These are phyloP conservation scores for Skeletonema marinoi DNA, from an alignment of 108 stramenopile genomes.

Conservation along the genomic window DNA sequence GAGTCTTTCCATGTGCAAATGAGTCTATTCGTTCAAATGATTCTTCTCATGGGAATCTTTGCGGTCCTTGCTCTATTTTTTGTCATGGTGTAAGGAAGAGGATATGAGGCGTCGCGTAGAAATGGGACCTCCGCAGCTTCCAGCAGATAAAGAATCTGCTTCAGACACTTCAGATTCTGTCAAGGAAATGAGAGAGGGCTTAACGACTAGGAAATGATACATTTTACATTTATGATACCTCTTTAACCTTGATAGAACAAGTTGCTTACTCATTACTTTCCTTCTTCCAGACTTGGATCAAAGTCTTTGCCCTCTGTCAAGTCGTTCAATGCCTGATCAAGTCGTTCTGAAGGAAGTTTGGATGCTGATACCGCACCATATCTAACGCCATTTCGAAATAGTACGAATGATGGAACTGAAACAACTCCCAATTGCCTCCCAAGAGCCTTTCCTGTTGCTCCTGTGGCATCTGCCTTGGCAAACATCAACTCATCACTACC, in stretches of 20 bases:
- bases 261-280: not conserved
- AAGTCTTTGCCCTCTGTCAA: conserved; percentile 46
- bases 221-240: no score
- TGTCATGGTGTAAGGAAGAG: not conserved
- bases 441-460: conserved; percentile 64
- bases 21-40: not conserved
- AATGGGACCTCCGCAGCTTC: not conserved
- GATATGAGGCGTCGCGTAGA: not conserved
- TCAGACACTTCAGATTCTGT: not conserved
- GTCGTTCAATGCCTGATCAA: conserved; percentile 58
- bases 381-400: conserved; percentile 68
- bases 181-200: not conserved
- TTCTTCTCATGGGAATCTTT: not conserved
- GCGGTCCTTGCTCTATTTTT: not conserved
- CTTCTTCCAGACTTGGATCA: conserved; percentile 36
- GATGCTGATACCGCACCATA: conserved; percentile 69
- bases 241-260: no score
- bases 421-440: conserved; percentile 61
- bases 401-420: conserved; percentile 80
- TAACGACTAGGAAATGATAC: not conserved
- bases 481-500: conserved; percentile 57
- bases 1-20: not conserved
- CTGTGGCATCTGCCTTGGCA: conserved; percentile 78
- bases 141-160: not conserved
- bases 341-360: conserved; percentile 65